These are phyloP conservation scores for Trichoderma asperellum DNA, from an alignment of 2,329 filamentous ascomycete genomes.

Conservation along the genomic window DNA sequence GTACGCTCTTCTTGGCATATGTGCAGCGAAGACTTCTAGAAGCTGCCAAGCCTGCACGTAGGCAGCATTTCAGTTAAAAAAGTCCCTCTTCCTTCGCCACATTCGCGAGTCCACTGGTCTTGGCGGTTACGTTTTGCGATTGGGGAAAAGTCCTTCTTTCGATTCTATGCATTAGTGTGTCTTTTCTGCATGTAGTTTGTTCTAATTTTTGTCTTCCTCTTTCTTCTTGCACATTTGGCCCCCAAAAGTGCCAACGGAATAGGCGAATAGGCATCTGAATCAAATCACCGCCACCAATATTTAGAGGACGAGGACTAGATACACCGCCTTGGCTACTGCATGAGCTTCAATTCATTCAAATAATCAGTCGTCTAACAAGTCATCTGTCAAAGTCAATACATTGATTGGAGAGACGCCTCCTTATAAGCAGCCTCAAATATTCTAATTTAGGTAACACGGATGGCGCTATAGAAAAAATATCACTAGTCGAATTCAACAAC, in stretches of 20 bases:
- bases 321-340: background rate
- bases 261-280: background rate
- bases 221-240: background rate
- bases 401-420: too few relatives aligned
- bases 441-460: background rate
- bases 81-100: background rate
- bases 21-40: conserved; percentile 21
- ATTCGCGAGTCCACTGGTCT: background rate
- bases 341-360: background rate
- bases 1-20: background rate
- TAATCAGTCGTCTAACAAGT: background rate
- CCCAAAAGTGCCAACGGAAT: too few relatives aligned
- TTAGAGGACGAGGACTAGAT: background rate
- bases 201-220: background rate
- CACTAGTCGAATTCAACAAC: too few relatives aligned
- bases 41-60: background rate
- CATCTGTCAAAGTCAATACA: too few relatives aligned
- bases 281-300: background rate
- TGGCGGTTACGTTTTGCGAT: background rate
- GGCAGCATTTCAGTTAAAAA: background rate
- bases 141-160: background rate
- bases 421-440: too few relatives aligned
- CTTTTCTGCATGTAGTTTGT: background rate
- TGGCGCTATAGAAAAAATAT: background rate
- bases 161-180: background rate